Evolutionary conservation across 352 stramenopile genomes (phyloP).

Genomic region (Globisporangium megalacanthum): DNA sequence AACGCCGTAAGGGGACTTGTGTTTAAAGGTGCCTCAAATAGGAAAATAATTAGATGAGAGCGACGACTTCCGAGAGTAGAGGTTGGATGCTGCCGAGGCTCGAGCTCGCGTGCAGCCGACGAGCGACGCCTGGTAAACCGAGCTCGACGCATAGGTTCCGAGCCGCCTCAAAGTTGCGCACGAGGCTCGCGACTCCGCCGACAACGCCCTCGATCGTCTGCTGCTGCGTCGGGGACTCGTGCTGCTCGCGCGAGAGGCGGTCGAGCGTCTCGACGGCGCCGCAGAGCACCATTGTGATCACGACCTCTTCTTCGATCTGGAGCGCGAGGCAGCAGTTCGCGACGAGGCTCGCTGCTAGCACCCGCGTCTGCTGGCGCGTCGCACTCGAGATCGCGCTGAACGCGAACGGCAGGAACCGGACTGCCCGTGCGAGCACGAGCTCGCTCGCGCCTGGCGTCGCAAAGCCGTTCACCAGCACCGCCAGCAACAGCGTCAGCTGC

Average conservation of each 20-base stretch:
- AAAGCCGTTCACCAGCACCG: conserved; percentile 63
- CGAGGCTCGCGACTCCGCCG: conserved; percentile 49
- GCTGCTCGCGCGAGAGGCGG: conserved; percentile 33
- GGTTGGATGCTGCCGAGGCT: conserved; percentile 39
- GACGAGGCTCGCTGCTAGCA: conserved; percentile 56
- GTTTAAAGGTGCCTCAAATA: too few species aligned
- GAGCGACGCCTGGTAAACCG: conserved; percentile 57
- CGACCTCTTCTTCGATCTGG: conserved; percentile 57
- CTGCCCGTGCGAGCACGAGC: conserved; percentile 34
- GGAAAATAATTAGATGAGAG: conserved; percentile 33
- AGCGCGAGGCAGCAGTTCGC: conserved; percentile 70
- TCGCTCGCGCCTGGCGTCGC: conserved; percentile 46
- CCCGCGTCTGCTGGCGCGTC: conserved; percentile 30
- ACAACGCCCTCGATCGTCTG: conserved; percentile 57
- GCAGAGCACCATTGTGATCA: conserved; percentile 68
- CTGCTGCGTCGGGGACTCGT: conserved; percentile 24
- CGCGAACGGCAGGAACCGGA: conserved; percentile 61
- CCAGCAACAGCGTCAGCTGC: conserved; percentile 51
- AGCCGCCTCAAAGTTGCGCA: conserved; percentile 55
- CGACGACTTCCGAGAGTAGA: conserved; percentile 52
- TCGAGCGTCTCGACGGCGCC: conserved; percentile 67
- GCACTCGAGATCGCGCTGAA: conserved; percentile 50
- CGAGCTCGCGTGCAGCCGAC: conserved; percentile 39
- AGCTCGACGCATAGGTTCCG: conserved; percentile 57
- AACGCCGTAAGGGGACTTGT: too few species aligned